Evolutionary conservation across 176 grass and related monocot genomes (phyloP), one percentile per base, ranked within the genome.

Genomic region (Poa annua): DNA sequence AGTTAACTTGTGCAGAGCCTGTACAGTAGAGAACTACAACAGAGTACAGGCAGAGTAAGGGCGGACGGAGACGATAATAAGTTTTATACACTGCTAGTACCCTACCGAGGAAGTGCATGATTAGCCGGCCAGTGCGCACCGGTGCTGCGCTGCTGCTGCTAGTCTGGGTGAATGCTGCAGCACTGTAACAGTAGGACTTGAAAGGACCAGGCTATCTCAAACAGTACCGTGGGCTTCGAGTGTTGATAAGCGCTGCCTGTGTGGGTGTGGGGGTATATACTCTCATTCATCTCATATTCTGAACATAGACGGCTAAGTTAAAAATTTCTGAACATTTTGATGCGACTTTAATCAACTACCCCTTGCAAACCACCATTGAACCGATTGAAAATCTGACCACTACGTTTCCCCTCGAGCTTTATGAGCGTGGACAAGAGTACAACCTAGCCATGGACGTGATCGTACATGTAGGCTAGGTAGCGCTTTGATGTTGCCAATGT

Each of bases 151-250:
- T 72, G 42, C 41, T 47, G 68, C 68, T 8, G 42, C 24, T 42
- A 4, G 12, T 49, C 22, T 8, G 21, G 3, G 22, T 8, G 21
- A 72, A 21, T 72, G 42, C 41, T 72, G 22, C 42, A 49, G 13
- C 6, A 12, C 45, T 45, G 75, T 20, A 55, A 56, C 53, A 26
- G 29, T 78, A 36, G n/a, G 71, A 62, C 8, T 20, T 5, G 35
- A 35, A 21, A 34, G 73, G 79, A 82, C 73, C 88, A 74, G 66
- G 34, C 17, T n/a, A 36, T 64, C 53, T 13, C 35, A 16, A 77
- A 77, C 83, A 45, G 73, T 49, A 8, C 33, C 13, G 25, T 8
- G 39, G 4, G 59, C 44, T 11, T 44, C 8, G 42, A 32, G 17
- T 61, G 25, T 26, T 52, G 63, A 22, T 35, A 61, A 41, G 35